A percentile compares a stretch with the other conserved stretches of the same genome.
Conservation (phyloP, 257 asterid genomes). For the Voacanga thouarsii region DNA sequence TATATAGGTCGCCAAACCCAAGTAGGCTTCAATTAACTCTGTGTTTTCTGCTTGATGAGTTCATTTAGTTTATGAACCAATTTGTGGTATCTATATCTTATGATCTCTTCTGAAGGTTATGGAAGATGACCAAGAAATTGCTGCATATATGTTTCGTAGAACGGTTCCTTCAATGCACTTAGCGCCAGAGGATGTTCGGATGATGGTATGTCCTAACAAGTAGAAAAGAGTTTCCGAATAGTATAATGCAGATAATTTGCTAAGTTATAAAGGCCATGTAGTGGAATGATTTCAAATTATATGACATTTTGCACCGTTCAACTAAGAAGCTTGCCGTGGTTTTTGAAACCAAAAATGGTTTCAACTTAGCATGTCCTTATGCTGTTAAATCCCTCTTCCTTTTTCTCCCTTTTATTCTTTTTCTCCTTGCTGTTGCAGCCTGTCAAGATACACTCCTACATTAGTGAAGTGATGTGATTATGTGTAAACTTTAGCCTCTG, state of each 20-base stretch:
- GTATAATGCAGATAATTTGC: not conserved
- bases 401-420: too few relatives aligned
- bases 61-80: conserved; percentile 6
- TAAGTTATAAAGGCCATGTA: not conserved
- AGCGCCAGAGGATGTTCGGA: conserved; percentile 87
- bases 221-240: not conserved
- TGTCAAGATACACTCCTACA: not conserved
- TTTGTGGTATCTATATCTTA: conserved; percentile 14
- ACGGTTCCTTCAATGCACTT: conserved; percentile 89
- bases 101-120: conserved; percentile 60
- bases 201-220: conserved; percentile 59
- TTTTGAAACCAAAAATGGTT: not conserved
- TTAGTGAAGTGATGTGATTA: not conserved
- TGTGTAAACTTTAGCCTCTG: not conserved
- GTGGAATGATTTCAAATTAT: not conserved
- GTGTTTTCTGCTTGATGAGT: not conserved
- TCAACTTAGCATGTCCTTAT: not conserved
- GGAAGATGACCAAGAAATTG: conserved; percentile 98
- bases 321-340: not conserved
- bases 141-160: conserved; percentile 98
- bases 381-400: not conserved
- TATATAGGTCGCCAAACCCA: conserved; percentile 98
- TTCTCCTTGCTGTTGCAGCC: not conserved
- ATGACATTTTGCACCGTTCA: not conserved
- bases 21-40: conserved; percentile 33